Conservation (phyloP, 768 basidiomycete species). For the Termitomyces heimii region DNA sequence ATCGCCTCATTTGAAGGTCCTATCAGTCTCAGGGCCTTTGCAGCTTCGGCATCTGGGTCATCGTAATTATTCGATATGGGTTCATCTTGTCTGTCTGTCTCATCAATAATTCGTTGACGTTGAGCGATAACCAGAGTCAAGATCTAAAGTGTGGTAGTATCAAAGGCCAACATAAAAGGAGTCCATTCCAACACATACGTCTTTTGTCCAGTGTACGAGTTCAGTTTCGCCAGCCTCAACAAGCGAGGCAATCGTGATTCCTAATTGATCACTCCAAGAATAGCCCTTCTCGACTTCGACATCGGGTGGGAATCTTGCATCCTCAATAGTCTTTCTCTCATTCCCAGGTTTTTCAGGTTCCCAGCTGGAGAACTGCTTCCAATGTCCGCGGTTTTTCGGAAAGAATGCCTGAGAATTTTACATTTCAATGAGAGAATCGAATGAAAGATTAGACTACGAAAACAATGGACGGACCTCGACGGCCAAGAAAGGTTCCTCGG, state of each 20-base stretch:
- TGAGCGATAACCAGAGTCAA: constrained; percentile 52
- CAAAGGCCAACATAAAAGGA: background rate
- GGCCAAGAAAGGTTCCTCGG: constrained; percentile 79
- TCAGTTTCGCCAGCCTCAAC: constrained; percentile 57
- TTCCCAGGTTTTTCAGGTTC: constrained; percentile 46
- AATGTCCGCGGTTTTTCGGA: constrained; percentile 81
- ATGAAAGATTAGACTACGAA: background rate
- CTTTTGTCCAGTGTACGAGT: constrained; percentile 75
- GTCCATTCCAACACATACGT: constrained; percentile 43
- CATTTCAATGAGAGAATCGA: background rate
- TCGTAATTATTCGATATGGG: constrained; percentile 27
- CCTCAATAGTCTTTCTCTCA: constrained; percentile 31
- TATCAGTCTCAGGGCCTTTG: constrained; percentile 17
- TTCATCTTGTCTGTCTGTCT: constrained; percentile 34
- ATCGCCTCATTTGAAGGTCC: constrained; percentile 66
- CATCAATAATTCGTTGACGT: constrained; percentile 55
- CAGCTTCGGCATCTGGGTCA: constrained; percentile 11
- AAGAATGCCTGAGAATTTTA: constrained; percentile 63
- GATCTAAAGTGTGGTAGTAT: constrained; percentile 35
- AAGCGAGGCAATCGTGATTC: constrained; percentile 74
- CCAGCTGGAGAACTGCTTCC: constrained; percentile 83
- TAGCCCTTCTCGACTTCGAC: constrained; percentile 83
- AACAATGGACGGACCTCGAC: constrained; percentile 61
- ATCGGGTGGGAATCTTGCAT: constrained; percentile 52
- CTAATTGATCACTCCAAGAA: constrained; percentile 86